Base-by-base conservation (phyloP, 768 basidiomycete species). In the Boletellus ananas region DNA sequence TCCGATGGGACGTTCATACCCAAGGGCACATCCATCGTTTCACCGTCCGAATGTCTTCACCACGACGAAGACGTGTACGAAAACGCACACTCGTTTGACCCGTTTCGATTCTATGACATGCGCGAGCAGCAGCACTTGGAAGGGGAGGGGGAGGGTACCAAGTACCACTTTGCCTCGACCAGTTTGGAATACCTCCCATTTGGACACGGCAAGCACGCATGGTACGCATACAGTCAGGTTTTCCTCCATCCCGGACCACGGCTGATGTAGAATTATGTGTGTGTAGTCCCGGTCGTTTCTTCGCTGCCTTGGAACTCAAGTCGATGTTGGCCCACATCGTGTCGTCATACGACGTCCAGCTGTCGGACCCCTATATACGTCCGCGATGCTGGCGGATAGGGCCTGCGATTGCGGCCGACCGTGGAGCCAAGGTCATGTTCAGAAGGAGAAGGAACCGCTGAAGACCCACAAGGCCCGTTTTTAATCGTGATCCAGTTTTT, bases 71-170 rank as follows among this genome's bases (percentile, higher is more conserved):
- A 48, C 18, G 16, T 44, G 18, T 74, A 76, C 40, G 53, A 66
- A 9, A 61, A 72, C 23, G 57, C 75, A 5, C 25, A 63, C 6
- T 54, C 50, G 6, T 76, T 83, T 52, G 71, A 79, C 34, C 74
- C 73, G 0, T 78, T 76, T 63, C 76, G 80, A n/a, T 81, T 79
- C 55, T 67, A 66, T 2, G 57, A 68, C 11, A 66, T 71, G 54
- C 58, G 69, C 46, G 67, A 74, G 14, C 52, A 50, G 29, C 29
- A 29, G 3, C 29, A 29, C 29, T 3, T 11, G 8, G 29, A 29
- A 31, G 63, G 67, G 3, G 71, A 59, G 3, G 73, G 58, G 2
- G 72, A 73, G 20, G 54, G 51, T 20, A 56, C 52, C 7, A 72
- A 67, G 52, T 60, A 72, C 49, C 70, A 71, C 38, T 65, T 72